Evolutionary conservation across 208 protist genomes (phyloP).

Genomic region (Angomonas ambiguus): DNA sequence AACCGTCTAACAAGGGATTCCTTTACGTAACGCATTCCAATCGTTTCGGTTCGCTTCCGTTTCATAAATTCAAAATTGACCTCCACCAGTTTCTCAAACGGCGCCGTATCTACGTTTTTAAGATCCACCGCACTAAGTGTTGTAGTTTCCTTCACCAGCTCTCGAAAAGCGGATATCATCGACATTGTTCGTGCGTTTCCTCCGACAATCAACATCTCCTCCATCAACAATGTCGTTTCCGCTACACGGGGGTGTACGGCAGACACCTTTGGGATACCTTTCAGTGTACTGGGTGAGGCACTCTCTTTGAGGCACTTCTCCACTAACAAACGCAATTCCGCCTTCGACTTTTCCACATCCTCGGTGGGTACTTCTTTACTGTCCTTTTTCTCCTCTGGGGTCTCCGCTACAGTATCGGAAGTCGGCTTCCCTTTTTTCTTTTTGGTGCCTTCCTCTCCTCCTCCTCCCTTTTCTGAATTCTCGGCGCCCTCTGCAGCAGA

Average conservation of each 20-base stretch:
- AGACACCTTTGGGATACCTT: constrained; percentile 6
- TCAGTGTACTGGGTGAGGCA: constrained; percentile 15
- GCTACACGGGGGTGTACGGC: constrained; percentile 70
- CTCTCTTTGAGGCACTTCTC: constrained; percentile 23
- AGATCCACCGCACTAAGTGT: constrained; percentile 38
- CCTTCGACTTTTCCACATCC: constrained; percentile 9
- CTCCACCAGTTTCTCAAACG: constrained; percentile 59
- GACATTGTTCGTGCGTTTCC: constrained; percentile 71
- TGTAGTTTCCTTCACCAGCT: constrained; percentile 48
- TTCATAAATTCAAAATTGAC: constrained; percentile 68
- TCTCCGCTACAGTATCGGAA: not conserved
- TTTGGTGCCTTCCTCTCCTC: not conserved
- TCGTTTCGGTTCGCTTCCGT: constrained; percentile 49
- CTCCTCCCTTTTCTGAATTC: not conserved
- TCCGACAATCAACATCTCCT: constrained; percentile 68
- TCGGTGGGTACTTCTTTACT: not conserved
- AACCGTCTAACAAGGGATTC: constrained; percentile 55
- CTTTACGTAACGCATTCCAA: constrained; percentile 74
- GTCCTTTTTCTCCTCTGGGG: too few species aligned
- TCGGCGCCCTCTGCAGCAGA: not conserved
- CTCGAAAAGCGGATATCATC: constrained; percentile 54
- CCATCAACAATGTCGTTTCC: constrained; percentile 66
- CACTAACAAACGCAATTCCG: too few species aligned
- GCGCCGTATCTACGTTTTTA: constrained; percentile 34
- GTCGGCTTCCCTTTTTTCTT: not conserved